Evolutionary conservation across 1,284 basidiomycete genomes (phyloP).

Genomic region (Agaricales sp.): DNA sequence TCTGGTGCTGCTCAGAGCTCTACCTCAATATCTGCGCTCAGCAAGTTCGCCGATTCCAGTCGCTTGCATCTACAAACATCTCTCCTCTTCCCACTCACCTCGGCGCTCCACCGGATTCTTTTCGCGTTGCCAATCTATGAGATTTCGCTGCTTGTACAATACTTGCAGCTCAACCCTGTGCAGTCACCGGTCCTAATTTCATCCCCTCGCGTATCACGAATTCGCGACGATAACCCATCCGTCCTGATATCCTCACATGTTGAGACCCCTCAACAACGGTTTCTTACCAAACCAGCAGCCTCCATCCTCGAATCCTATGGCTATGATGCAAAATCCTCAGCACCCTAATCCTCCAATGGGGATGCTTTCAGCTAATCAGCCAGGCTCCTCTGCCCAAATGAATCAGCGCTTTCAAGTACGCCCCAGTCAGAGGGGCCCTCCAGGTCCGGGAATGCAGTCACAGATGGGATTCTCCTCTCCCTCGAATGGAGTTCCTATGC

Average conservation of each 20-base stretch:
- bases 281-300: slow-evolving; percentile 17
- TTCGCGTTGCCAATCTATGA: neutral
- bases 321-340: slow-evolving; percentile 18
- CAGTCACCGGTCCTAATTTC: neutral
- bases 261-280: neutral
- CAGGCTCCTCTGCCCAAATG: slow-evolving; percentile 12
- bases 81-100: neutral
- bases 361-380: slow-evolving; percentile 15
- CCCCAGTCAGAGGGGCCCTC: neutral
- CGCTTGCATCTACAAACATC: neutral
- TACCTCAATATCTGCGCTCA: neutral
- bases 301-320: slow-evolving; percentile 18
- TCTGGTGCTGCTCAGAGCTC: neutral
- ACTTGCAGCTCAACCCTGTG: neutral
- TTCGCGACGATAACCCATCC: neutral
- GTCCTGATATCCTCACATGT: neutral
- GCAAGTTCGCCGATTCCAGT: neutral
- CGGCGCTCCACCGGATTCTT: neutral
- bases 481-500: neutral
- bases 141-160: neutral
- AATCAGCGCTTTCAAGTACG: slow-evolving; percentile 1
- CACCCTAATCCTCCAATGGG: slow-evolving; percentile 14
- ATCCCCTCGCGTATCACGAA: neutral
- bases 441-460: neutral
- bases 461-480: neutral